A percentile compares a stretch with the other conserved stretches of the same genome.
phyloP scores from a whole-genome alignment of 345 rosid genomes.

The Iberis pinnata region DNA sequence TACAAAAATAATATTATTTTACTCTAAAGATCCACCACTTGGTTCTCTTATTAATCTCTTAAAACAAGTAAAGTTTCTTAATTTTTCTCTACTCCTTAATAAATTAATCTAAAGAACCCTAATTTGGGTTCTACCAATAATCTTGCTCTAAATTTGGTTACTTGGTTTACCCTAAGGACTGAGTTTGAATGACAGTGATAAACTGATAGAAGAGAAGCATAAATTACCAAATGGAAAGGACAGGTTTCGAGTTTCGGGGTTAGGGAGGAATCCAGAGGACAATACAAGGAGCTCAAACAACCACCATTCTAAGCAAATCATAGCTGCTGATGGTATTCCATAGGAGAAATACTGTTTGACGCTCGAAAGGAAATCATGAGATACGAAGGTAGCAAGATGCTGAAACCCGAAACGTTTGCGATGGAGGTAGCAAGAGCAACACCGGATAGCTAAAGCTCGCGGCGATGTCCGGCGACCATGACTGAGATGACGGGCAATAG shows the following conservation, averaged over 20 bases:
- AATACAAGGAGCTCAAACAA: too few relatives aligned
- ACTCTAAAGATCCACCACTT: too few relatives aligned
- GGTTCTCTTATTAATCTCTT: too few relatives aligned
- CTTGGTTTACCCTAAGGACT: too few relatives aligned
- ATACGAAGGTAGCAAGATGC: conserved; percentile 14
- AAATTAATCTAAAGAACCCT: too few relatives aligned
- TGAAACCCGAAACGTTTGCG: conserved; percentile 23
- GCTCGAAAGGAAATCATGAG: conserved; percentile 6
- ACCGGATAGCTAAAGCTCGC: conserved; percentile 24
- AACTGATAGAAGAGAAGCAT: not conserved
- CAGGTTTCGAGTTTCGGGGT: conserved; percentile 57
- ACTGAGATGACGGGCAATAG: conserved; percentile 20
- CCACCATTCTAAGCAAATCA: conserved; percentile 45
- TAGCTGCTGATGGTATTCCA: conserved; percentile 39
- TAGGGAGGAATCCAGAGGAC: conserved; percentile 48
- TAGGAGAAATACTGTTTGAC: conserved; percentile 30
- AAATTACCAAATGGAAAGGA: conserved; percentile 55
- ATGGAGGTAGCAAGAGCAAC: conserved; percentile 26
- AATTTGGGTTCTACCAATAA: too few relatives aligned
- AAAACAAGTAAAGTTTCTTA: too few relatives aligned
- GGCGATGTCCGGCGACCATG: conserved; percentile 23
- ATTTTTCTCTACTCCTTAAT: too few relatives aligned
- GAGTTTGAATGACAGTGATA: too few relatives aligned
- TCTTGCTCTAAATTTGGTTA: too few relatives aligned
- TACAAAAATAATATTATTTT: too few relatives aligned